Base-by-base conservation (phyloP, 306 rosid species). In the Begonia peltatifolia region DNA sequence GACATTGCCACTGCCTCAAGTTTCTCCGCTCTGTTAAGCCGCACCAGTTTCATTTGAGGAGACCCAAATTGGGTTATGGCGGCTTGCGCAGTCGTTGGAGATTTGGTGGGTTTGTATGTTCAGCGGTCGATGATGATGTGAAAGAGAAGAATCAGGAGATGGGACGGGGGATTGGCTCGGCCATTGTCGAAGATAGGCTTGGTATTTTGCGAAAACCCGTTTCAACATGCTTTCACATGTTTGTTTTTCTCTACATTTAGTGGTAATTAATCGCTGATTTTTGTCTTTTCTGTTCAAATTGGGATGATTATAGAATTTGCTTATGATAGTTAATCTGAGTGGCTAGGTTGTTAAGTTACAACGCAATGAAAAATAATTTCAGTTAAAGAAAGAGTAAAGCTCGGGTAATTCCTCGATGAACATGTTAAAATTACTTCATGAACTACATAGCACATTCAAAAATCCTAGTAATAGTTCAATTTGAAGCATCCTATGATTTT, bases 71-170 rank as follows among this genome's bases (percentile, higher is more conserved):
- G 62, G 70, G 62, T 14, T 47, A 61, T 62, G 44, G 64, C 42
- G 60, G 59, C 41, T 55, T 74, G 2, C 59, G 56, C 15, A 63
- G 54, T 47, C 62, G 63, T 5, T 47, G 48, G 11, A 63, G 61
- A 1, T 55, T 72, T 11, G 58, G 12, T 42, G 69, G 54, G 22
- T 54, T 76, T 20, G 67, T 80, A 20, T 77, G 93, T 68, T 74
- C 65, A 14, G 93, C 95, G 10, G 89, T 82, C 3, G 95, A 84
- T 46, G 97, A 84, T 25, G 87, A 78, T 30, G 71, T 73, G 56
- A 75, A 74, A 64, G 77, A 66, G 72, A 67, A 74, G 54, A 74
- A 65, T 66, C 74, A 58, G 59, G 87, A 81, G 42, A 42, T 59
- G 38, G 68, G 49, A 23, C 63, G 59, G 20, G 51, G 76, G 13